Evolutionary conservation across 192 early-diverging fungal genomes (phyloP).

Genomic region (Backusella macrospora): DNA sequence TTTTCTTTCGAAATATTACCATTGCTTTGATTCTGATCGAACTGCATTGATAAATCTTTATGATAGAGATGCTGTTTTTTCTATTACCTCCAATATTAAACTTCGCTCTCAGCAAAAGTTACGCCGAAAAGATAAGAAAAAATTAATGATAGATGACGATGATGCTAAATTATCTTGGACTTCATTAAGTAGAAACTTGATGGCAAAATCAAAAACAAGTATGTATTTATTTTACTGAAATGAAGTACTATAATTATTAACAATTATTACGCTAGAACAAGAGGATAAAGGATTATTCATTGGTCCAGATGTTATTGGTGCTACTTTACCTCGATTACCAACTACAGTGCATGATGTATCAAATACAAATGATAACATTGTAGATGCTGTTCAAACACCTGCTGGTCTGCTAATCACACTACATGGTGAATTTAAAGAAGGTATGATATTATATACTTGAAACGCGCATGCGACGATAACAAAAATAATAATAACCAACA

Average conservation of each 20-base stretch:
- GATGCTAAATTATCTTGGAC: slow-evolving; percentile 22
- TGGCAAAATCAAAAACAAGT: slow-evolving; percentile 24
- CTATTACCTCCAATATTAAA: slow-evolving; percentile 26
- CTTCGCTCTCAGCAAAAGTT: slow-evolving; percentile 12
- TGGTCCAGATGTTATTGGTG: slow-evolving; percentile 27
- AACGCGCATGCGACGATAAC: background rate
- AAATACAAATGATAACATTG: slow-evolving; percentile 40
- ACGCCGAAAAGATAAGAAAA: slow-evolving; percentile 29
- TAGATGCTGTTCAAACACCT: slow-evolving; percentile 54
- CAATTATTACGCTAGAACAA: slow-evolving; percentile 1
- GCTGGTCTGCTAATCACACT: slow-evolving; percentile 29
- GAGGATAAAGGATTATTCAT: slow-evolving; percentile 6
- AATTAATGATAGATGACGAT: slow-evolving; percentile 27
- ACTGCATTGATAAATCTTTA: slow-evolving; percentile 36
- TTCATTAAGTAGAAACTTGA: slow-evolving; percentile 22
- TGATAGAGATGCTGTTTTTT: slow-evolving; percentile 45
- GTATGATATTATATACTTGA: background rate
- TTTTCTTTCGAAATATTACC: slow-evolving; percentile 44
- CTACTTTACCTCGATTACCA: slow-evolving; percentile 34
- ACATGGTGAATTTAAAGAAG: slow-evolving; percentile 45
- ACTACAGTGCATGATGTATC: slow-evolving; percentile 44
- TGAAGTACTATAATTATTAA: background rate
- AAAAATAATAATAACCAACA: background rate
- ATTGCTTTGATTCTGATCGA: slow-evolving; percentile 42
- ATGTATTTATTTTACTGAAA: background rate